These are phyloP conservation scores for Leccinum proliferum DNA, from an alignment of 1,284 basidiomycete species.

Conservation along the genomic window DNA sequence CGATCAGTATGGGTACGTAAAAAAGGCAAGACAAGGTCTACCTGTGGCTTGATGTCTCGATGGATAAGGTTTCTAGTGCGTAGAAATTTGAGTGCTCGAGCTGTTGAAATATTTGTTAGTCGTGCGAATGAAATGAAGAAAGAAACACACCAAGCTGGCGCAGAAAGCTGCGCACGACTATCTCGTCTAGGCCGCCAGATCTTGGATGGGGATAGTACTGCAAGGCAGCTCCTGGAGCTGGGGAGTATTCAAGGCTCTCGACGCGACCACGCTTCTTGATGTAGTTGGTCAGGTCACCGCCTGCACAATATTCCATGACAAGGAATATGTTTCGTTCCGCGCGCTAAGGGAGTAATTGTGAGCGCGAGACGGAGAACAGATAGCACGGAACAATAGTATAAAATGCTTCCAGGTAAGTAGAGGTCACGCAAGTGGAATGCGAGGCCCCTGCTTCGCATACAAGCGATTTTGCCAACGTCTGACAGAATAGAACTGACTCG, in stretches of 20 bases:
- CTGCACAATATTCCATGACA: slow-evolving; percentile 97
- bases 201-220: slow-evolving; percentile 89
- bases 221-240: slow-evolving; percentile 59
- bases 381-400: background rate
- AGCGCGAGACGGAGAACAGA: slow-evolving; percentile 5
- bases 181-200: slow-evolving; percentile 87
- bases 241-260: slow-evolving; percentile 77
- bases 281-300: slow-evolving; percentile 93
- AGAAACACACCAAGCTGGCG: slow-evolving; percentile 75
- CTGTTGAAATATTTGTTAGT: too few relatives aligned
- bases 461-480: slow-evolving; percentile 1
- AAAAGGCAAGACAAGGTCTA: slow-evolving; percentile 23
- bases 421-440: background rate
- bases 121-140: too few relatives aligned
- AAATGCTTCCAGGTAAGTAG: background rate
- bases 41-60: slow-evolving; percentile 41
- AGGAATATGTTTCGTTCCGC: slow-evolving; percentile 94
- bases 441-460: background rate
- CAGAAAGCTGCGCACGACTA: slow-evolving; percentile 89
- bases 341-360: slow-evolving; percentile 47
- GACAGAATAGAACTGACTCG: slow-evolving; percentile 21
- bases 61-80: too few relatives aligned
- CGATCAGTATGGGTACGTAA: slow-evolving; percentile 1
- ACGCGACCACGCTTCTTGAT: slow-evolving; percentile 92
- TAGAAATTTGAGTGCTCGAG: too few relatives aligned